These are phyloP conservation scores for Thuidium tamariscinum DNA, from an alignment of 225 moss, liverwort and hornwort species.

Conservation along the genomic window DNA sequence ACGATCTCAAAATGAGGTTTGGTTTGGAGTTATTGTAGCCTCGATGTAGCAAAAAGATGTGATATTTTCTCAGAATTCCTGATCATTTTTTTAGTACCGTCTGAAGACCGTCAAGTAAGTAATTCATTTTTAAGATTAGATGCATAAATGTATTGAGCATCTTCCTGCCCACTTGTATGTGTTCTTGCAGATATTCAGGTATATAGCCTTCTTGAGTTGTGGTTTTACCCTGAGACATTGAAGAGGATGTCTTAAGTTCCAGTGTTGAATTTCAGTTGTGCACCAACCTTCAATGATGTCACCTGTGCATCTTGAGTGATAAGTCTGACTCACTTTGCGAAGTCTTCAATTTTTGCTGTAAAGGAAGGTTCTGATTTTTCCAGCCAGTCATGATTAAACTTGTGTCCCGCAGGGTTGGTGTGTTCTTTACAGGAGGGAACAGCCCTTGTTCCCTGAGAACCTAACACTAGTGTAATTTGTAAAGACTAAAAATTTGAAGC, in stretches of 20 bases:
- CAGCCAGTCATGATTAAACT: not conserved
- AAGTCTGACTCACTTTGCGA: not conserved
- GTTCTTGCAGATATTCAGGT: constrained; percentile 9
- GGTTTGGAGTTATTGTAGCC: not conserved
- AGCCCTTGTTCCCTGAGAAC: not conserved
- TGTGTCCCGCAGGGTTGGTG: not conserved
- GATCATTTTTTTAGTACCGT: not conserved
- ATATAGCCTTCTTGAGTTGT: not conserved
- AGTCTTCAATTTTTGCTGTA: not conserved
- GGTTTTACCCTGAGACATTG: not conserved
- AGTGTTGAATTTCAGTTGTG: not conserved
- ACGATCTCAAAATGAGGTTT: not conserved
- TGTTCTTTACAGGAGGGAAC: not conserved
- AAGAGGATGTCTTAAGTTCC: not conserved
- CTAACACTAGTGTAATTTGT: not conserved
- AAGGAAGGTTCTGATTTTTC: not conserved
- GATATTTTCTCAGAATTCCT: not conserved
- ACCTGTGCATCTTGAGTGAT: not conserved
- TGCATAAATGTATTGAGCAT: not conserved
- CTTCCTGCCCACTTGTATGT: not conserved
- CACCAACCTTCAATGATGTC: not conserved
- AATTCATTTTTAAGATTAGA: not conserved
- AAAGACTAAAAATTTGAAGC: not conserved
- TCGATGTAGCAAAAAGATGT: not conserved
- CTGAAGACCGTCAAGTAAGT: not conserved